Base-by-base conservation (phyloP, 805 yeast genomes). In the Candida easanensis region DNA sequence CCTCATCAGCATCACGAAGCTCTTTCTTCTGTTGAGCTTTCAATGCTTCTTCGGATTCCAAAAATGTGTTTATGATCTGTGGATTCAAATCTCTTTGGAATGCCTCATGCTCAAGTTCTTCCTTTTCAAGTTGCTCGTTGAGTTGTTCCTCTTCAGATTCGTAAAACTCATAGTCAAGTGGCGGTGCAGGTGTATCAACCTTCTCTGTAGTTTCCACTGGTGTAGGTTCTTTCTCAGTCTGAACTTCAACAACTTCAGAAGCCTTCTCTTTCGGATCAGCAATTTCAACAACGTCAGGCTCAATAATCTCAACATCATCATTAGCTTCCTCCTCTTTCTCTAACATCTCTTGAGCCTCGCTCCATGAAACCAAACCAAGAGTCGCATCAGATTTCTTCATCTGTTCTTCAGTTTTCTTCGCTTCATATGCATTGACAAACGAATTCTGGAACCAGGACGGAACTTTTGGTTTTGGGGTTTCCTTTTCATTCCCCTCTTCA, bases 1-100 rank as follows among this genome's bases (percentile, higher is more conserved):
- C 97, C 53, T 86, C 95, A 57, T 93, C 98, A 0, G 97, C 79
- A 61, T 91, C 97, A 53, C 98, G 73, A 45, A 80, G 77, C 25
- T 86, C 88, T 49, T 78, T 80, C 30, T 71, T 75, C 31, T 79
- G 74, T 55, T 82, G 79, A 40, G 79, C 80, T 52, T 73, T 79
- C n/a, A 88, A 64, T 15, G 65, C 60, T 19, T 66, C 70, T 49
- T 74, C 83, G 17, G 71, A 69, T 17, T 61, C 64, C 45, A 39
- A 48, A 38, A 39, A 44, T 37, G 44, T 36, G 4, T 42, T 37
- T 4, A 39, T 34, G 5, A 51, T 41, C 22, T 44, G 45, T 3
- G 63, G 62, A 41, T 64, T 67, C 26, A 78, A 52, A 10, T 67
- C 54, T 8, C 64, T 62, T 11, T 77, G 76, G 54, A 91, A 87